Evolutionary conservation across 179 eudicot genomes (phyloP).

Genomic region (Spergularia azorica): DNA sequence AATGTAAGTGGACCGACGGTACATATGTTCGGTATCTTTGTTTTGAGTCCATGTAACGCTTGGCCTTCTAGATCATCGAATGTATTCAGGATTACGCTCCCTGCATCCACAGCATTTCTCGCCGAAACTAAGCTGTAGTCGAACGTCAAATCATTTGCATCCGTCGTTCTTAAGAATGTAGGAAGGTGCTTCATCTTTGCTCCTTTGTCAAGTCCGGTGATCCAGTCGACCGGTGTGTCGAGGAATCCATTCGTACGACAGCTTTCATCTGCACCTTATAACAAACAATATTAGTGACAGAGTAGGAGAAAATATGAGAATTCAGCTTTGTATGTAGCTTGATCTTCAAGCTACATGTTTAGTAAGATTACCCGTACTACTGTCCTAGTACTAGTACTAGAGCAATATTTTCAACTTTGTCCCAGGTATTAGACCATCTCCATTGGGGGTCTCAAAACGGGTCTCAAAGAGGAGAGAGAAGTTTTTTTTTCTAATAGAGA

Average conservation of each 20-base stretch:
- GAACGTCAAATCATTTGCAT: slow-evolving; percentile 12
- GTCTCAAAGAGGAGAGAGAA: too few species aligned
- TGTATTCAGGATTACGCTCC: slow-evolving; percentile 10
- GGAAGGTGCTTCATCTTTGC: slow-evolving; percentile 25
- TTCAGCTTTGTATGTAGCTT: too few species aligned
- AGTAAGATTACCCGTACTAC: too few species aligned
- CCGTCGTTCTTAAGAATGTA: slow-evolving; percentile 17
- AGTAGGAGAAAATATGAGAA: too few species aligned
- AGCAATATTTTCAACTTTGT: too few species aligned
- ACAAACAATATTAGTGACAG: neutral
- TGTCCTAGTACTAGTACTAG: too few species aligned
- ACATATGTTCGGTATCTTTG: neutral
- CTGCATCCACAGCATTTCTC: neutral
- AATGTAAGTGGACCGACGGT: slow-evolving; percentile 23
- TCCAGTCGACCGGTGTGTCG: slow-evolving; percentile 26
- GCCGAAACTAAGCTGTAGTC: neutral
- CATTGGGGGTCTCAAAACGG: too few species aligned
- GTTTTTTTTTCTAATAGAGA: too few species aligned
- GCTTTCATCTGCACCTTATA: slow-evolving; percentile 20
- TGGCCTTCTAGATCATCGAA: slow-evolving; percentile 4
- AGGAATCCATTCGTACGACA: slow-evolving; percentile 21
- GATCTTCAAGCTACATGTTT: too few species aligned
- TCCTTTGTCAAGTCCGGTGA: slow-evolving; percentile 13
- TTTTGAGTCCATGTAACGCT: slow-evolving; percentile 12
- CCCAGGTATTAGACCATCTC: too few species aligned